Evolutionary conservation across 805 yeast species (phyloP).

Genomic region (Lachancea waltii): DNA sequence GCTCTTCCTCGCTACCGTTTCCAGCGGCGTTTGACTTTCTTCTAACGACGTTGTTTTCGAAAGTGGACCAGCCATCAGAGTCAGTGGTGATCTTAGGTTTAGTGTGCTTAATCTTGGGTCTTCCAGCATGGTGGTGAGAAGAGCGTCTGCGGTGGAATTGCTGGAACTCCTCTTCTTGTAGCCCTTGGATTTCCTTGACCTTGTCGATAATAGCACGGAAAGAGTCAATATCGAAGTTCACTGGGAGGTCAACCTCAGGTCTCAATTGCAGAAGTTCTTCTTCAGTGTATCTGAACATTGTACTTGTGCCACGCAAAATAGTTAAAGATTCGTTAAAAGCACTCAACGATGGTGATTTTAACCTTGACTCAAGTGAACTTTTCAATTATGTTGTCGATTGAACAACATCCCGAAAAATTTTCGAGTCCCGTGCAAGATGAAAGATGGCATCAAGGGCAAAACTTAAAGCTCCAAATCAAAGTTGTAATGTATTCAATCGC

Average conservation of each 20-base stretch:
- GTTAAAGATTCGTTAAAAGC: no score
- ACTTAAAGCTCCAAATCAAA: no score
- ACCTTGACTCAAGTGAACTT: no score
- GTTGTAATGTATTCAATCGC: background rate
- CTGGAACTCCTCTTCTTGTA: slow-evolving; percentile 32
- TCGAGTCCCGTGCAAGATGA: no score
- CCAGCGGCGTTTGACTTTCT: slow-evolving; percentile 17
- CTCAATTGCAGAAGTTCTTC: slow-evolving; percentile 59
- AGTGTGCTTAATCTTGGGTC: slow-evolving; percentile 55
- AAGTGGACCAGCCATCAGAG: slow-evolving; percentile 81
- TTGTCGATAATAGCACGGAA: slow-evolving; percentile 62
- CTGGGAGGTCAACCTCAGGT: slow-evolving; percentile 52
- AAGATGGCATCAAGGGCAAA: no score
- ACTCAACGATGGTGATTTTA: no score
- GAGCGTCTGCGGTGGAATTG: slow-evolving; percentile 56
- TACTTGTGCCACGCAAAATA: background rate
- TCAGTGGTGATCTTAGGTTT: slow-evolving; percentile 48
- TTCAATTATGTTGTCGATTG: no score
- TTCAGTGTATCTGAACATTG: slow-evolving; percentile 59
- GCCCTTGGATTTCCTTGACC: slow-evolving; percentile 44
- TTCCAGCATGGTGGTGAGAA: slow-evolving; percentile 35
- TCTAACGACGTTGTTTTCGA: slow-evolving; percentile 38
- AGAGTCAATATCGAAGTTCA: slow-evolving; percentile 55
- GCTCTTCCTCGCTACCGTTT: slow-evolving; percentile 38
- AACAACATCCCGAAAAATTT: no score